phyloP scores from a whole-genome alignment of 73 alveolate species.

The Tetrahymena malaccensis region DNA sequence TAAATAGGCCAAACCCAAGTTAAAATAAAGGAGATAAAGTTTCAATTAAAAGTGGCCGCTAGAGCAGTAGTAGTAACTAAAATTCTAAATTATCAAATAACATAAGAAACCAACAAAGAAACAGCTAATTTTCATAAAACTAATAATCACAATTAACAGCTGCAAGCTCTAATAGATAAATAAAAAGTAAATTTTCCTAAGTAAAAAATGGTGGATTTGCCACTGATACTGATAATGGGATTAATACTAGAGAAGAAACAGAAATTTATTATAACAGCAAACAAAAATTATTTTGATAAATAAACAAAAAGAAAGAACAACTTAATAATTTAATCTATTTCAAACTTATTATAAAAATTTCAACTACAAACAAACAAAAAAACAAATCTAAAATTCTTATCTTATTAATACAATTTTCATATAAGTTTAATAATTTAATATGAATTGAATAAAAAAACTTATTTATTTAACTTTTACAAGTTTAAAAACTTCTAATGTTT shows the following conservation, averaged over 20 bases:
- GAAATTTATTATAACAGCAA: background rate
- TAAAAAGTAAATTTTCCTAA: background rate
- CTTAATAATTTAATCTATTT: too few relatives aligned
- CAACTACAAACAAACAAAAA: background rate
- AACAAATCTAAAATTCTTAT: too few relatives aligned
- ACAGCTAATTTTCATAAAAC: background rate
- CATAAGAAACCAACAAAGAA: background rate
- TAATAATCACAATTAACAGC: background rate
- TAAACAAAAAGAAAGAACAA: background rate
- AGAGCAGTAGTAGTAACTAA: background rate
- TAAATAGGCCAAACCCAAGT: background rate
- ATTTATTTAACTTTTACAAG: too few relatives aligned
- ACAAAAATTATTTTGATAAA: background rate
- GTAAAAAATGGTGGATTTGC: background rate
- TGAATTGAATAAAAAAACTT: too few relatives aligned
- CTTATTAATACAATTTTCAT: too few relatives aligned
- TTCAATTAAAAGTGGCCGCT: background rate
- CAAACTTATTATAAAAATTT: background rate
- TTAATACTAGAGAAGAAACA: background rate
- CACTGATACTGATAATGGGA: background rate
- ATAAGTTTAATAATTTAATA: too few relatives aligned
- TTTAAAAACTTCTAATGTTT: too few relatives aligned
- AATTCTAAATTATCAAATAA: background rate
- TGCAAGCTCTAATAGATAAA: background rate
- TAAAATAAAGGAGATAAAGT: background rate